Evolutionary conservation across 345 rosid species (phyloP).

Genomic region (Hibiscus syriacus): DNA sequence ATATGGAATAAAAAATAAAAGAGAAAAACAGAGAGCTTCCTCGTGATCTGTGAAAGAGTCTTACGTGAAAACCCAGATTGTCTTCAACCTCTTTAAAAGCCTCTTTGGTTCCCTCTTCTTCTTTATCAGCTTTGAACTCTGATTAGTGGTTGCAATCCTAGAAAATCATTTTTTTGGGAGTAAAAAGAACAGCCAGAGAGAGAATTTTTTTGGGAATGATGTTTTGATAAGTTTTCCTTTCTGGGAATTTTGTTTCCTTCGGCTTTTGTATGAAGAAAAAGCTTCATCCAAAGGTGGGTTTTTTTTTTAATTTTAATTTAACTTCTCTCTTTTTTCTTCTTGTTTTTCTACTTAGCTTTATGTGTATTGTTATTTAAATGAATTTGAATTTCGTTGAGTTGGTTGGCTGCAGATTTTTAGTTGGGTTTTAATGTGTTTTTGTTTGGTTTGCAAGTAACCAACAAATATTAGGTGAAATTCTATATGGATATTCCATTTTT

Average conservation of each 20-base stretch:
- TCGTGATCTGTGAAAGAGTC: constrained; percentile 38
- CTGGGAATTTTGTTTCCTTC: constrained; percentile 8
- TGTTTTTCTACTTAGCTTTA: not conserved
- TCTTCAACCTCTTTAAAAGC: constrained; percentile 1
- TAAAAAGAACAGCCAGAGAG: not conserved
- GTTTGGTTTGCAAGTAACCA: constrained; percentile 12
- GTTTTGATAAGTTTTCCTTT: constrained; percentile 7
- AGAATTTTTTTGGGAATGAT: not conserved
- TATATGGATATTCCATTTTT: not conserved
- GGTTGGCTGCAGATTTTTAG: constrained; percentile 5
- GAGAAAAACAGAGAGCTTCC: constrained; percentile 14
- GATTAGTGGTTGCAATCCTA: constrained; percentile 12
- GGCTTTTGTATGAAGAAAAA: constrained; percentile 5
- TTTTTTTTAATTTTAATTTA: not conserved
- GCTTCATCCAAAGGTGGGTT: constrained; percentile 20
- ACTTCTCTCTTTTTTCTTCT: not conserved
- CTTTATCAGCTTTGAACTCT: not conserved
- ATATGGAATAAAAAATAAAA: constrained; percentile 3
- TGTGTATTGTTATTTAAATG: constrained; percentile 4
- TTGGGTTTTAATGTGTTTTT: not conserved
- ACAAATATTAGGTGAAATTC: not conserved
- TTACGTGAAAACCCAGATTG: constrained; percentile 35
- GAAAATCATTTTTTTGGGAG: not conserved
- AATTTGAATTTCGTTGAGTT: constrained; percentile 19
- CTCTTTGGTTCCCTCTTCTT: not conserved